phyloP scores from a whole-genome alignment of 257 asterid species.

The Salvia splendens region DNA sequence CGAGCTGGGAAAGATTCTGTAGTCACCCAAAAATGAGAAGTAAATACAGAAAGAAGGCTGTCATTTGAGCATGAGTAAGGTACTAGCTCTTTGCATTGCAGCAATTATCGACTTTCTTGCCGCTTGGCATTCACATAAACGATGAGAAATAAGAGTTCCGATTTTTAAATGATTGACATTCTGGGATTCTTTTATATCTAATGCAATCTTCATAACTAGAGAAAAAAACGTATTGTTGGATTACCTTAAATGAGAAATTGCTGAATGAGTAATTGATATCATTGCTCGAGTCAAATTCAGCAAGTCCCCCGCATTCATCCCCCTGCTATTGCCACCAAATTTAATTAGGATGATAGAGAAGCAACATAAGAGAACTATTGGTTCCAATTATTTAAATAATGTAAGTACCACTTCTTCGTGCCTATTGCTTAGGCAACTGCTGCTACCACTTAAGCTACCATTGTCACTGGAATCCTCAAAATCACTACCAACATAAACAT shows the following conservation, averaged over 20 bases:
- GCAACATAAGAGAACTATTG: not conserved
- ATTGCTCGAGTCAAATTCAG: slow-evolving; percentile 71
- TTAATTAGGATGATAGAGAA: not conserved
- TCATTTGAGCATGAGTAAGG: slow-evolving; percentile 1
- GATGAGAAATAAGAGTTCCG: not conserved
- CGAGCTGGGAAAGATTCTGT: slow-evolving; percentile 96
- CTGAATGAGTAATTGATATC: slow-evolving; percentile 86
- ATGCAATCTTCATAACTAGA: not conserved
- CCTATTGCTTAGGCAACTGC: slow-evolving; percentile 88
- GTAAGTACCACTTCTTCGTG: slow-evolving; percentile 80
- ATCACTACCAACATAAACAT: slow-evolving; percentile 76
- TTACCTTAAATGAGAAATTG: slow-evolving; percentile 96
- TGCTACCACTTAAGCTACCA: slow-evolving; percentile 81
- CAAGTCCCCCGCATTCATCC: slow-evolving; percentile 68
- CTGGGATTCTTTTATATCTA: too few species aligned
- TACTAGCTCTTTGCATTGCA: not conserved
- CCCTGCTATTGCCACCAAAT: slow-evolving; percentile 46
- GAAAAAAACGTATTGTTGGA: not conserved
- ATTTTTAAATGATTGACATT: not conserved
- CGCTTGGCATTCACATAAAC: not conserved
- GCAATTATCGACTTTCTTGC: slow-evolving; percentile 1
- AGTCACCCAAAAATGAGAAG: slow-evolving; percentile 26
- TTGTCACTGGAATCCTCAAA: slow-evolving; percentile 81
- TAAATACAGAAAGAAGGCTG: slow-evolving; percentile 6
- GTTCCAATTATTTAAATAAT: not conserved